These are phyloP conservation scores for Neurospora sublineolata DNA, from an alignment of 495 filamentous ascomycete genomes.

Conservation along the genomic window DNA sequence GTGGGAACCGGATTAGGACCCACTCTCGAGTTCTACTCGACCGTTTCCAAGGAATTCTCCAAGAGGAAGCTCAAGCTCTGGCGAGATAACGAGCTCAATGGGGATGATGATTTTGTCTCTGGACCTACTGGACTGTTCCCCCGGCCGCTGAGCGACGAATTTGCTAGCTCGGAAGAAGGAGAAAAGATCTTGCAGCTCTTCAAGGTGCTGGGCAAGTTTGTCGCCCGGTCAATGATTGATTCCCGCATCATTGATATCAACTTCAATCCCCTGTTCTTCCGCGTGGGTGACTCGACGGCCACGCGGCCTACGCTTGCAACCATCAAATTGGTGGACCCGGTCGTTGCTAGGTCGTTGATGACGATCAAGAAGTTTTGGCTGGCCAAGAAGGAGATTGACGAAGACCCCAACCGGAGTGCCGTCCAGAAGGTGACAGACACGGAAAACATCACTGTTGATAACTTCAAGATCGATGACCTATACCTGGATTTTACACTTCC, in stretches of 20 bases:
- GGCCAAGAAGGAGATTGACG: conserved; percentile 70
- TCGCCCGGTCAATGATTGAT: conserved; percentile 95
- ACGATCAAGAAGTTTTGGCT: conserved; percentile 77
- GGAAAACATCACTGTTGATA: conserved; percentile 58
- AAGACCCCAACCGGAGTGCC: conserved; percentile 48
- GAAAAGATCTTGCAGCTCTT: conserved; percentile 77
- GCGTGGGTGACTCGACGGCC: conserved; percentile 64
- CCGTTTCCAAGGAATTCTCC: conserved; percentile 92
- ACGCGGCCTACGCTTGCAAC: conserved; percentile 85
- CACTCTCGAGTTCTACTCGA: conserved; percentile 97
- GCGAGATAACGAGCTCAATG: conserved; percentile 77
- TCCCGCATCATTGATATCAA: conserved; percentile 96
- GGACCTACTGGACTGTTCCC: conserved; percentile 83
- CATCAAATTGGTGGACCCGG: conserved; percentile 77
- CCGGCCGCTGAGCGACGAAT: conserved; percentile 74
- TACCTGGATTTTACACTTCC: conserved; percentile 89
- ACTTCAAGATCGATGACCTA: conserved; percentile 70
- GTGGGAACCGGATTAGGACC: conserved; percentile 94
- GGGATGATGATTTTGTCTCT: conserved; percentile 74
- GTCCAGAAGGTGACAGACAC: conserved; percentile 59
- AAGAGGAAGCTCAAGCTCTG: conserved; percentile 95
- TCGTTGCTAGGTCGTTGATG: conserved; percentile 75
- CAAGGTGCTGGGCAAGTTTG: conserved; percentile 93
- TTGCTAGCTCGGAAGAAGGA: conserved; percentile 61
- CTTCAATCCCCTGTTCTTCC: conserved; percentile 97